These are phyloP conservation scores for Suillus clintonianus DNA, from an alignment of 768 basidiomycete genomes.

Conservation along the genomic window DNA sequence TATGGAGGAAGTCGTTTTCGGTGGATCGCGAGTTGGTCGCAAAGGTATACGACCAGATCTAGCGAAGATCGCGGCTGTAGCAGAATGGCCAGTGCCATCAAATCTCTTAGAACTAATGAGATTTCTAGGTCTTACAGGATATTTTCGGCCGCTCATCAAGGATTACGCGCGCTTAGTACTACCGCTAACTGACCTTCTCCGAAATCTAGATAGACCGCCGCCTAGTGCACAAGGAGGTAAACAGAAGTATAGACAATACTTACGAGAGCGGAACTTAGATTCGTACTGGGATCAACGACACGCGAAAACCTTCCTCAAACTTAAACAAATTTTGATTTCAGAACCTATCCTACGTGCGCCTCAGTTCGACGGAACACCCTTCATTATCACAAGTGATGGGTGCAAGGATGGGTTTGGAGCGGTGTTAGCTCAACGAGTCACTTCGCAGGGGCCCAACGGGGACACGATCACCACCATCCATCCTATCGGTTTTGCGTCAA, in stretches of 20 bases:
- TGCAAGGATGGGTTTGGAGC: too few relatives aligned
- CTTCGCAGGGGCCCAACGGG: slow-evolving; percentile 19
- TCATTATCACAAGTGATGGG: too few relatives aligned
- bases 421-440: slow-evolving; percentile 6
- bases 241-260: slow-evolving; percentile 20
- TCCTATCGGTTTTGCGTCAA: slow-evolving; percentile 24
- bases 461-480: slow-evolving; percentile 10
- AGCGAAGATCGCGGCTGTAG: too few relatives aligned
- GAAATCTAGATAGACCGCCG: background rate
- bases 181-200: background rate
- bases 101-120: background rate
- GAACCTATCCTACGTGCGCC: too few relatives aligned
- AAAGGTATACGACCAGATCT: background rate
- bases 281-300: background rate
- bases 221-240: background rate
- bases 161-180: background rate
- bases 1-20: background rate
- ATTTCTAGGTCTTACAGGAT: slow-evolving; percentile 1
- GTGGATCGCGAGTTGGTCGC: background rate
- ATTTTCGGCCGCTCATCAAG: background rate
- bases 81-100: background rate
- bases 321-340: too few relatives aligned
- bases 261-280: slow-evolving; percentile 19
- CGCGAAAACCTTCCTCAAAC: too few relatives aligned
- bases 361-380: too few relatives aligned